A percentile compares a stretch with the other conserved stretches of the same genome.
Evolutionary conservation across 2,329 filamentous ascomycete species (phyloP).

Genomic region (Apiospora kogelbergensis): DNA sequence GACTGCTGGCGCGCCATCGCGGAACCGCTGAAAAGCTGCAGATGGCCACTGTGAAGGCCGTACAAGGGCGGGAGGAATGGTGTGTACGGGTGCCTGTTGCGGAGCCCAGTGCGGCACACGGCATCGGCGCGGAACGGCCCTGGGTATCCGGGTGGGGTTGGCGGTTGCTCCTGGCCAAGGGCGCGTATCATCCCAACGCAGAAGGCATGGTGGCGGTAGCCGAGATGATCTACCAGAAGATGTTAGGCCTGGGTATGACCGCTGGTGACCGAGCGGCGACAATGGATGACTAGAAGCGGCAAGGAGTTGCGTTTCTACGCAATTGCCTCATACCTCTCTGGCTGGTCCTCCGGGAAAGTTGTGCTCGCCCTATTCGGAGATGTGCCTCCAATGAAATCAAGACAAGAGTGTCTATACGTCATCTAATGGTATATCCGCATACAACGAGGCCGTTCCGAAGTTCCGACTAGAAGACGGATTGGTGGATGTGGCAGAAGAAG

Average conservation of each 20-base stretch:
- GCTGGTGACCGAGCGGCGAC: not conserved
- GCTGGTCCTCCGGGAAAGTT: not conserved
- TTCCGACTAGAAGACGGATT: not conserved
- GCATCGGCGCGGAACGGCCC: constrained; percentile 25
- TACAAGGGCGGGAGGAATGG: constrained; percentile 26
- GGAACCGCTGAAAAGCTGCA: constrained; percentile 23
- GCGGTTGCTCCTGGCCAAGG: constrained; percentile 22
- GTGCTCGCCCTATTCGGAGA: not conserved
- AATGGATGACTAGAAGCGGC: not conserved
- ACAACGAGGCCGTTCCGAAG: not conserved
- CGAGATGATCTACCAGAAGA: constrained; percentile 19
- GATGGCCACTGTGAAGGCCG: constrained; percentile 19
- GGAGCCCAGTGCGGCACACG: constrained; percentile 26
- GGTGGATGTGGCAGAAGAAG: not conserved
- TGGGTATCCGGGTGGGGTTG: constrained; percentile 27
- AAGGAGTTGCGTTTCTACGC: not conserved
- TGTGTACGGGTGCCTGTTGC: constrained; percentile 25
- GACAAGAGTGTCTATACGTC: not conserved
- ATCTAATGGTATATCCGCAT: not conserved
- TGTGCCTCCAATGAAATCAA: not conserved
- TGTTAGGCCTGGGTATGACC: not conserved
- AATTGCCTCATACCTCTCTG: not conserved
- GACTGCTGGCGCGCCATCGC: constrained; percentile 22
- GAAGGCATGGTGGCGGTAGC: constrained; percentile 30
- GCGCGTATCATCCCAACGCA: constrained; percentile 28